Conservation (phyloP, 192 early-diverging fungal genomes). For the Linnemannia schmuckeri region DNA sequence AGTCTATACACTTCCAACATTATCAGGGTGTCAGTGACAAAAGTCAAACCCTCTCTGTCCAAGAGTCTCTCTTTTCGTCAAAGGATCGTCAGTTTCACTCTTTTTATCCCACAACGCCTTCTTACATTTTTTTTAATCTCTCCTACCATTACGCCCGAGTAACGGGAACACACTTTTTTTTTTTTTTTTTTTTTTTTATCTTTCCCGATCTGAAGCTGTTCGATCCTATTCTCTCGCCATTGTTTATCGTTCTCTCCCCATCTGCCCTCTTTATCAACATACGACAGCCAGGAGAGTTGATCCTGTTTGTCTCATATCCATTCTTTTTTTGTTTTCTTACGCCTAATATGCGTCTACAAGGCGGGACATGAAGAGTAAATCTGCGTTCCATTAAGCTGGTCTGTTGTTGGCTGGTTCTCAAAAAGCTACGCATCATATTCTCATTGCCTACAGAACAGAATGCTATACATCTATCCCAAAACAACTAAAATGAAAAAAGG, state of each 20-base stretch:
- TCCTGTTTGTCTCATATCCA: not conserved
- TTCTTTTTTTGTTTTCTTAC: not conserved
- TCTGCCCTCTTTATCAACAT: too few species aligned
- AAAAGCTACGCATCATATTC: not conserved
- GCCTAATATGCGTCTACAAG: not conserved
- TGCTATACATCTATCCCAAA: not conserved
- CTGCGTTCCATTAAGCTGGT: not conserved
- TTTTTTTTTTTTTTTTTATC: not conserved
- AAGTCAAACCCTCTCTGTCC: not conserved
- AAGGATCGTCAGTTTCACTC: not conserved
- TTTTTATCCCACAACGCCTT: not conserved
- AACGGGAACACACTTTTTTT: not conserved
- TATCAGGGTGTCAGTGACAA: not conserved
- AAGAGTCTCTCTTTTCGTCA: not conserved
- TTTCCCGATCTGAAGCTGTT: not conserved
- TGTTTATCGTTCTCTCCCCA: not conserved
- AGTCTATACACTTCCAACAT: not conserved
- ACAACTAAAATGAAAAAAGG: not conserved
- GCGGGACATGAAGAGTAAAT: too few species aligned
- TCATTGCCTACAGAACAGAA: not conserved
- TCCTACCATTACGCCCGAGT: not conserved
- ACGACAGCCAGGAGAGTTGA: not conserved
- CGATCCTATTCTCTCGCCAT: not conserved
- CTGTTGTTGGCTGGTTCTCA: not conserved
- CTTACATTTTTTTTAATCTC: not conserved